Evolutionary conservation across 2,329 filamentous ascomycete genomes (phyloP), one percentile per base, ranked within the genome.

Genomic region (Didymella exigua): DNA sequence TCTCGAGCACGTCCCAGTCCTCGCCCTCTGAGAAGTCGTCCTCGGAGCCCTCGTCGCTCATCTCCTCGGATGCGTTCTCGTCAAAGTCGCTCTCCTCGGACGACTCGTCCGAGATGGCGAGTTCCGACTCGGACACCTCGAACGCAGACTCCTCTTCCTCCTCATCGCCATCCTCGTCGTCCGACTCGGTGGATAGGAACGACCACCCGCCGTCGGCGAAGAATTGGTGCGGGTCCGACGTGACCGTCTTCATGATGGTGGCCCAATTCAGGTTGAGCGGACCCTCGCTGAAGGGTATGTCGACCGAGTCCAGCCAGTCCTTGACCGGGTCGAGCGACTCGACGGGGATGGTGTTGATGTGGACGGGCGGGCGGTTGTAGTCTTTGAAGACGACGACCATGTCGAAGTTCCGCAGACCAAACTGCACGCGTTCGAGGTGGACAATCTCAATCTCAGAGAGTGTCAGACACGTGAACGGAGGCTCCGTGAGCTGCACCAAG

Each of bases 171-270:
- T 84, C 90, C 61, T 96, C 92, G 13, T 86, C 90, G 69, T 98
- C 95, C 0, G 89, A 92, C 56, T 97, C 93, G 30, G 88, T 88
- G 49, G 88, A 87, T 55, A 99, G 76, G 84, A 99, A 98, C 1
- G 86, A 89, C 95, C 95, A 99, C 40, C 95, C 95, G 27, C 96
- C 95, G 61, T 98, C 93, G 4, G 84, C 86, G 76, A 97, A 99
- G 85, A 99, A 99, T 66, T 89, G 86, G 73, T 99, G 93, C 2
- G 95, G 91, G 72, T 99, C 93, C 30, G 89, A 88, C 18, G 90
- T 93, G 23, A 99, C 93, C 0, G 95, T 99, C 83, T 99, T 99
- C 92, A 99, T 99, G 72, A 99, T 99, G 14, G 93, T 96, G 10
- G 90, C 89, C 95, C 95, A 99, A 82, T 98, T 98, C 53, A 99